Evolutionary conservation across 257 asterid species (phyloP), one percentile per base, ranked within the genome.

Genomic region (Ballota nigra): DNA sequence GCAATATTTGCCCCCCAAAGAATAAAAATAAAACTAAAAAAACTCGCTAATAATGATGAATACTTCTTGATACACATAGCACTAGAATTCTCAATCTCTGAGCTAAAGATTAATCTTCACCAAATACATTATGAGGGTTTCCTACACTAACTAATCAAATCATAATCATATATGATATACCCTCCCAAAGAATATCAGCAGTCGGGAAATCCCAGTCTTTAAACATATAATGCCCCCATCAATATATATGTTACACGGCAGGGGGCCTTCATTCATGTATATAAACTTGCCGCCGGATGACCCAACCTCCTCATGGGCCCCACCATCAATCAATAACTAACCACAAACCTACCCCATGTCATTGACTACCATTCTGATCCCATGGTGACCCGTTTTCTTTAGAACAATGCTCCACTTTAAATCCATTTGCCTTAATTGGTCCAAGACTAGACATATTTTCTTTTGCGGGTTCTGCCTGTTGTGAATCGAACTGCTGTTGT

Each of bases 351-450:
- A 43, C 52, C 9, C 19, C 13, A 43, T 43, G 52, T 43, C 18
- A 15, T 43, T 7, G 18, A 43, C 15, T n/a, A 43, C 52, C 16
- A 41, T 15, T 47, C 72, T 70, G 79, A 71, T 67, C 69, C 55
- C 20, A 76, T 69, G 71, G 71, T 45, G 73, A 28, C 72, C 86
- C 86, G 2, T 73, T 61, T 5, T 86, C 68, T 60, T 82, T 36
- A 43, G 72, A 68, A 63, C 85, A 81, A 71, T 76, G 73, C 26
- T 73, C 81, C 4, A 16, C 49, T 61, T 65, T 81, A 66, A 82
- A 83, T 41, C 97, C 96, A 66, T 91, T 94, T 68, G 78, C 82
- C 85, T 84, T 81, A 1, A 79, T 67, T 38, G 84, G 74, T 68
- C 79, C 72, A 36, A 52, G 31, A 5, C 3, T 47, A 5, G 65